Percentiles rank a stretch among this genome's conserved stretches.
Evolutionary conservation across 768 basidiomycete genomes (phyloP).

Genomic region (Sporobolomyces phaffii): DNA sequence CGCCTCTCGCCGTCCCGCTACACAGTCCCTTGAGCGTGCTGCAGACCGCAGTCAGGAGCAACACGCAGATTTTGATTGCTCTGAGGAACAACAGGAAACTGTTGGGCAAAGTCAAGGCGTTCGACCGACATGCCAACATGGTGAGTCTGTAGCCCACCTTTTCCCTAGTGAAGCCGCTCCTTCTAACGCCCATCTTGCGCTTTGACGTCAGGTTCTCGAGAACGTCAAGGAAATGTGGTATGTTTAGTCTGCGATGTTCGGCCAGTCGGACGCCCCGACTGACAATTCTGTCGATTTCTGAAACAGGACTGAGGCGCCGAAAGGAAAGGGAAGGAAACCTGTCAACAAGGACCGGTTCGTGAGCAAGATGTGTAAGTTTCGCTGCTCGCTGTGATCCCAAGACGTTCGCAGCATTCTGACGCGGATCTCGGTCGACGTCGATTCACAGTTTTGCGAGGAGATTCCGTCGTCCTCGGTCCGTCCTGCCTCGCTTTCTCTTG

Average conservation of each 20-base stretch:
- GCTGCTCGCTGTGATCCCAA: too few species aligned
- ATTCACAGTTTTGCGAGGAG: conserved; percentile 59
- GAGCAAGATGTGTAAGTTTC: conserved; percentile 94
- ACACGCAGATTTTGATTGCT: conserved; percentile 94
- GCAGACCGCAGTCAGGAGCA: conserved; percentile 95
- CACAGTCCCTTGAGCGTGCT: conserved; percentile 79
- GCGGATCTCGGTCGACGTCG: too few species aligned
- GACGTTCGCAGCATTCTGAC: too few species aligned
- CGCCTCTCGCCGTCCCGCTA: background rate
- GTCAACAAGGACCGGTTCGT: conserved; percentile 99
- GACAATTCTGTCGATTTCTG: conserved; percentile 17
- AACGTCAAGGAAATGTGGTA: conserved; percentile 84
- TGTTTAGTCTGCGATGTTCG: background rate
- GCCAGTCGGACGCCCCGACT: too few species aligned
- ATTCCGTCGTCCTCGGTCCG: conserved; percentile 91
- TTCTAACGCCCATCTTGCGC: background rate
- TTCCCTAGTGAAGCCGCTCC: background rate
- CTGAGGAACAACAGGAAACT: conserved; percentile 98
- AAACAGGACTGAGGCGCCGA: conserved; percentile 87
- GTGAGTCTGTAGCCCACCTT: conserved; percentile 56
- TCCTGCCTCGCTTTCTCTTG: conserved; percentile 2
- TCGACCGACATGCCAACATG: conserved; percentile 99
- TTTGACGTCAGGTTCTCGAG: conserved; percentile 76
- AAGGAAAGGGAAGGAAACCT: conserved; percentile 97
- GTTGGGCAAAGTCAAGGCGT: conserved; percentile 63